Evolutionary conservation across 441 rosid genomes (phyloP), one percentile per base, ranked within the genome.

Genomic region (Euphorbia celastroides): DNA sequence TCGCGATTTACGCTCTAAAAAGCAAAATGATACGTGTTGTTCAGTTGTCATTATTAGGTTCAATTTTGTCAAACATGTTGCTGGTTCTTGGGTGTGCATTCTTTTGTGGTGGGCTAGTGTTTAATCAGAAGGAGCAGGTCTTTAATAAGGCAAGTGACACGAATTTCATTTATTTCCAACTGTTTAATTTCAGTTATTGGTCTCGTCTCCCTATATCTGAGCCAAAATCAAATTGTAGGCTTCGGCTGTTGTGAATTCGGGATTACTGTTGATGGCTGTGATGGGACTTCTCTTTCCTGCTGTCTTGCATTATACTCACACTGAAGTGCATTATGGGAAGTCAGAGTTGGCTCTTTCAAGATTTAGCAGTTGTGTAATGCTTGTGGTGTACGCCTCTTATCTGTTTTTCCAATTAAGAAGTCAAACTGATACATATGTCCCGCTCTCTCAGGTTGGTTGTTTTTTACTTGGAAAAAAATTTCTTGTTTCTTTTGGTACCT

Each of bases 221-320:
- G 48, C 51, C 36, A 67, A 77, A 66, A 56, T 44, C 70, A 58
- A 54, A 57, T 38, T 78, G 72, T 90, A 93, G 99, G 91, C 87
- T 73, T 74, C 77, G 64, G 99, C 89, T 41, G 80, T 74, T 63
- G 96, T 93, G 72, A 88, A 78, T 74, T 93, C 99, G 11, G 99
- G 99, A 54, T 78, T 93, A 86, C 83, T 93, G 72, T 72, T 93
- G 77, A 93, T 93, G 97, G 90, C 99, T 31, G 99, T 91, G 60
- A 93, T 93, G 99, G 96, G 99, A 63, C 74, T 91, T 58, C 88
- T 89, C 23, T 91, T 93, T 76, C 99, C 99, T 5, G 97, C 97
- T 60, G 95, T 88, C 65, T 88, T 93, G 70, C 92, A 93, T 75
- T 93, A 77, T 67, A 93, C 97, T 0, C 96, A 86, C 66, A 89